A percentile compares a stretch with the other conserved stretches of the same genome.
These are phyloP conservation scores for Penicillium angulare DNA, from an alignment of 495 filamentous ascomycete species.

Conservation along the genomic window DNA sequence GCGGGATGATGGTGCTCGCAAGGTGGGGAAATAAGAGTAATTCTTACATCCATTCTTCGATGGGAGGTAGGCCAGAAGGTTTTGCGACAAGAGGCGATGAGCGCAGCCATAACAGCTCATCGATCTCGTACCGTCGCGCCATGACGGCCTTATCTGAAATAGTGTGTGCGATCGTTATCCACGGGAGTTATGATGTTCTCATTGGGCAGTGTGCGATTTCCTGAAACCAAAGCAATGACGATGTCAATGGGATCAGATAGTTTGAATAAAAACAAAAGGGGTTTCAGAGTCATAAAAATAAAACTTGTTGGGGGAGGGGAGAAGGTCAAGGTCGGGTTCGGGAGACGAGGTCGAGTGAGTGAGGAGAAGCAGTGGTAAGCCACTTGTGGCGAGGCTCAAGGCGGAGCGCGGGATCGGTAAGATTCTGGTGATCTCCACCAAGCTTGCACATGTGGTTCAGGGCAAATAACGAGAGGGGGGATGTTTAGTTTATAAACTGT, in stretches of 20 bases:
- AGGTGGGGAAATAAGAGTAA: conserved; percentile 2
- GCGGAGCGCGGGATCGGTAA: conserved; percentile 33
- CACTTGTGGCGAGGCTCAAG: conserved; percentile 35
- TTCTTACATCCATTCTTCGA: conserved; percentile 93
- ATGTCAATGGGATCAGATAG: not conserved
- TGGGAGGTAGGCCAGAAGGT: conserved; percentile 75
- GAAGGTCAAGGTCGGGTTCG: not conserved
- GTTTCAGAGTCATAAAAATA: not conserved
- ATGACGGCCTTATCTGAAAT: conserved; percentile 36
- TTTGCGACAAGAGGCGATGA: conserved; percentile 83
- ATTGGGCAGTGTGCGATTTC: conserved; percentile 26
- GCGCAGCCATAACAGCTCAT: conserved; percentile 74
- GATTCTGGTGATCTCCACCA: conserved; percentile 4
- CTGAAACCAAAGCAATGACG: not conserved
- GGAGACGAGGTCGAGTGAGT: conserved; percentile 16
- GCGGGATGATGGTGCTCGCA: conserved; percentile 7
- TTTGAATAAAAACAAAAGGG: not conserved
- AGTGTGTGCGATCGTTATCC: conserved; percentile 28
- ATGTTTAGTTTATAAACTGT: too few relatives aligned
- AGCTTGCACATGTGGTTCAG: not conserved
- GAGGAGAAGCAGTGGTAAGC: conserved; percentile 30
- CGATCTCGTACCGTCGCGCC: conserved; percentile 70
- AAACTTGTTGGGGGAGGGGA: not conserved
- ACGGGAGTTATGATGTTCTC: conserved; percentile 29
- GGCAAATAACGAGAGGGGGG: too few relatives aligned